Evolutionary conservation across 768 basidiomycete genomes (phyloP), one percentile per base, ranked within the genome.

Genomic region (Glaciozyma antarctica): DNA sequence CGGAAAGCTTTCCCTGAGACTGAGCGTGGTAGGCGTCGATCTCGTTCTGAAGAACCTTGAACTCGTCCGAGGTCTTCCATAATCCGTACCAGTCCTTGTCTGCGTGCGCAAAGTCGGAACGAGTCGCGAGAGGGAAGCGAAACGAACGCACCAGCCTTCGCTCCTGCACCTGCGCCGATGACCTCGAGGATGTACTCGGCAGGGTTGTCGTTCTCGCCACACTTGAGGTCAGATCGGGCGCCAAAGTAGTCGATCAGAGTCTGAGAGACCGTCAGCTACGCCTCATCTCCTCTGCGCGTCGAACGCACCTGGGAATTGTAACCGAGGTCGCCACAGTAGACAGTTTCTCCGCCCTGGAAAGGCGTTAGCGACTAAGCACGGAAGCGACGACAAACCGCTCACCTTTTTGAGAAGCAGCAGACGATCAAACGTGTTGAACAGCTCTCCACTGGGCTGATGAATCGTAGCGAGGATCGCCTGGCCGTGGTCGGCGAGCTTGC

Each of bases 61-160:
- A 75, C 76, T 92, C 86, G 61, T 86, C 81, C 1, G 87, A 87
- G 34, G 89, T 81, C 51, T 82, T 76, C 91, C 91, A 94, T 57
- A 90, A 79, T 67, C 88, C 84, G 62, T 85, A 84, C 91, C 91
- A 94, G 72, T 94, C 90, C 41, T 84, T 83, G 62, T 86, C 81
- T 41, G 38, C 10, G 38, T 34, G 34, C 5, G 10, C 5, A 41
- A 10, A 2, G 38, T 41, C 38, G 13, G 38, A 10, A 41, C 8
- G 38, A 15, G 38, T 41, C 10, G 38, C 34, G 38, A 41, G 10
- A 41, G 13, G 38, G 56, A 24, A 13, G 56, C n/a, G 41, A 12
- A 41, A 41, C 2, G 13, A 9, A 41, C 55, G 19, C 12, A 16
- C 9, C 21, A 28, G 57, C 57, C 5, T 30, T 59, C 6, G 85